Evolutionary conservation across 2,329 filamentous ascomycete genomes (phyloP).

Genomic region (Verticillium isaacii): DNA sequence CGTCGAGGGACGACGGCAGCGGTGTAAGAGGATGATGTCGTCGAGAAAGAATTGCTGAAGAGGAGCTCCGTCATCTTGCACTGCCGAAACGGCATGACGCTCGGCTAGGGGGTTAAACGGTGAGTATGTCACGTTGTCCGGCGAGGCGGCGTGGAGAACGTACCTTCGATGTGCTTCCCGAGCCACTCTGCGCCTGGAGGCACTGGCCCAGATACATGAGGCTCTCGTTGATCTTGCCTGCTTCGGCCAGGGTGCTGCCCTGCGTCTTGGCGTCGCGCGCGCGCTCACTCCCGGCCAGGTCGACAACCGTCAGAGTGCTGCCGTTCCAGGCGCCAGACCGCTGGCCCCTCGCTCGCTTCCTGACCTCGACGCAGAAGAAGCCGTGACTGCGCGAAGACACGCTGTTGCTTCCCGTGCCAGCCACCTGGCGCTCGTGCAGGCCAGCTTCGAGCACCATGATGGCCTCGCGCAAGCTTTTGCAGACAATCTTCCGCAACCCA

Average conservation of each 20-base stretch:
- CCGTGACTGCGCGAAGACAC: conserved; percentile 89
- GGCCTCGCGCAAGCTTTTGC: conserved; percentile 75
- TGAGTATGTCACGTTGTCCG: conserved; percentile 10
- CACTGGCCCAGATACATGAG: conserved; percentile 98
- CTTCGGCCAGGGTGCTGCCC: conserved; percentile 86
- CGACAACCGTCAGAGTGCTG: conserved; percentile 80
- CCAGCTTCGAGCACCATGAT: conserved; percentile 87
- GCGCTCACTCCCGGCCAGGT: conserved; percentile 89
- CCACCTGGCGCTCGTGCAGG: conserved; percentile 78
- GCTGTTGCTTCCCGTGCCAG: conserved; percentile 89
- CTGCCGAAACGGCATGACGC: conserved; percentile 73
- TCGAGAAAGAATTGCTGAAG: conserved; percentile 84
- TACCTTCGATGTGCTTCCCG: conserved; percentile 70
- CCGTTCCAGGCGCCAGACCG: conserved; percentile 63
- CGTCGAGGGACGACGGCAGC: conserved; percentile 39
- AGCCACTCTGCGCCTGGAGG: conserved; percentile 87
- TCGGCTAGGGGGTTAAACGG: conserved; percentile 43
- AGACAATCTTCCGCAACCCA: conserved; percentile 85
- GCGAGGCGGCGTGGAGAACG: conserved; percentile 8
- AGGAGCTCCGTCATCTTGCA: conserved; percentile 82
- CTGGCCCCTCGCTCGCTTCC: conserved; percentile 59
- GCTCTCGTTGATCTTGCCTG: conserved; percentile 97
- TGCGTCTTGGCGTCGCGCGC: conserved; percentile 91
- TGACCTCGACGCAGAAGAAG: conserved; percentile 93
- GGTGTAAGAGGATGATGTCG: conserved; percentile 42